Evolutionary conservation across 305 asterid species (phyloP).

Genomic region (Fraxinus greggii): DNA sequence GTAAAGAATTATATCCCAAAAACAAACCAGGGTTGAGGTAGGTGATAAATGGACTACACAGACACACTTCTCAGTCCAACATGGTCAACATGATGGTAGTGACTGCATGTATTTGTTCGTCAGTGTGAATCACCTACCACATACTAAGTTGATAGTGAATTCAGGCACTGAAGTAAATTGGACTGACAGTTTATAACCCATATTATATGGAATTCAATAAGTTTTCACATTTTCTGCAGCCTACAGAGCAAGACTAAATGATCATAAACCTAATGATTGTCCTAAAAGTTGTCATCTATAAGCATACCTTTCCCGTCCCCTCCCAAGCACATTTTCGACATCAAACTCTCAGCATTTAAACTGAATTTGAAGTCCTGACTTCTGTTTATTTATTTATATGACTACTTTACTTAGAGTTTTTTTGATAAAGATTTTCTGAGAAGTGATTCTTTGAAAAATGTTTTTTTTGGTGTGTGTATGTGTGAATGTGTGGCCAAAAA

Average conservation of each 20-base stretch:
- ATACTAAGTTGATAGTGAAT: conserved; percentile 1
- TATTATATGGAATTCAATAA: not conserved
- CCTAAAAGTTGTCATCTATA: not conserved
- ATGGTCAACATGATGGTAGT: not conserved
- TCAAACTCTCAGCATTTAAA: conserved; percentile 16
- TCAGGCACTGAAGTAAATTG: not conserved
- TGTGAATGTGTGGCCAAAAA: not conserved
- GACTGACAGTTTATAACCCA: not conserved
- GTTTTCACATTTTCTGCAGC: conserved; percentile 14
- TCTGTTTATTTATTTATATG: not conserved
- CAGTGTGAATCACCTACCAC: not conserved
- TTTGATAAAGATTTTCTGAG: not conserved
- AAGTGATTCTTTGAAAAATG: not conserved
- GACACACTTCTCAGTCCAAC: conserved; percentile 4
- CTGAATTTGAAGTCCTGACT: conserved; percentile 17
- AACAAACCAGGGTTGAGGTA: not conserved
- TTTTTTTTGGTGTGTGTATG: no score
- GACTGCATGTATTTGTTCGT: not conserved
- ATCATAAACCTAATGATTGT: not conserved
- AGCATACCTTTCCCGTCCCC: not conserved
- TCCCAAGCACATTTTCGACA: not conserved
- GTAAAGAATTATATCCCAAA: not conserved
- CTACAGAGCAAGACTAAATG: not conserved
- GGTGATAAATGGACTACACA: not conserved
- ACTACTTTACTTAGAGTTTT: not conserved